Evolutionary conservation across 495 filamentous ascomycete genomes (phyloP), one percentile per base, ranked within the genome.

Genomic region (Tuber microsphaerosporum): DNA sequence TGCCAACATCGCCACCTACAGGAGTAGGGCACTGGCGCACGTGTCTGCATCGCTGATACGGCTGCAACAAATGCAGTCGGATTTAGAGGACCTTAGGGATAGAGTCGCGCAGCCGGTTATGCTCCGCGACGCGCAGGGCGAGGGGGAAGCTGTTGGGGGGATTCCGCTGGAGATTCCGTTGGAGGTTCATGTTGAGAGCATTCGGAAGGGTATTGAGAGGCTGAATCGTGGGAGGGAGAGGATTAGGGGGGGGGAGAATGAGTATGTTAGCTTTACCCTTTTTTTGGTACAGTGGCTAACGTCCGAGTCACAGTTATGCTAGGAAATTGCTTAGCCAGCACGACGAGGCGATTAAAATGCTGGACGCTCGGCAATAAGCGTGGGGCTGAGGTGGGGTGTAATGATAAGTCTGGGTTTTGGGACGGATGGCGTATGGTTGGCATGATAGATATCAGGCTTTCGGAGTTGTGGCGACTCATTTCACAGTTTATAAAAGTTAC

Each of bases 171-270:
- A 85, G 51, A 84, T 92, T 44, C 90, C 91, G 72, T 81, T 93
- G 10, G 86, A 85, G 51, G 88, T 91, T 75, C 90, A 93, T 81
- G 88, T 93, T 70, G 89, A 92, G 77, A 89, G 87, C 76, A 91
- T 93, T 69, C 86, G 90, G 72, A 83, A 86, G 26, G 90, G 90
- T 0, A 86, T 92, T 5, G 89, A 93, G 79, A 86, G 91, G 77
- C 80, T 93, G 65, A 89, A 91, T 76, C 75, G 81, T 65, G 88
- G 87, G 73, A 85, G 90, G 72, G 84, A 84, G 43, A 86, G 87
- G 73, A 87, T 87, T 14, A 85, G 87, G 72, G 86, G 84, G n/a
- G 74, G 88, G 31, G 89, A 91, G 86, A 84, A 87, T 72, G 88
- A 91, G 73, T 78, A 75, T 8, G 75, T 51, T 61, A 61, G 14